Evolutionary conservation across 306 rosid species (phyloP).

Genomic region (Gastrolobium bilobum): DNA sequence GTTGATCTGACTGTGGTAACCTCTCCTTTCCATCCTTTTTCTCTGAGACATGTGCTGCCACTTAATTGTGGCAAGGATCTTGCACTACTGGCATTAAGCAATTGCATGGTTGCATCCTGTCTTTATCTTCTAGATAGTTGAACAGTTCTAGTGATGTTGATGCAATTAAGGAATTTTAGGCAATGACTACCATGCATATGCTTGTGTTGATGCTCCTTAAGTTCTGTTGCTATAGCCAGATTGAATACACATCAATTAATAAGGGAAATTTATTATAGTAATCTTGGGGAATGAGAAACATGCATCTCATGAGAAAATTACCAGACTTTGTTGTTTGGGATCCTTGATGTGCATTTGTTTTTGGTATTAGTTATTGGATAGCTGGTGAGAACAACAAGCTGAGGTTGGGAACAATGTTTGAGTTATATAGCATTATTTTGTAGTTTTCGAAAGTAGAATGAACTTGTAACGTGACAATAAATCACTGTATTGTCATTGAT

Average conservation of each 20-base stretch:
- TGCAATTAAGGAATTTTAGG: slow-evolving; percentile 32
- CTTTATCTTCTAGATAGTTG: slow-evolving; percentile 22
- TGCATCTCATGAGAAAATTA: background rate
- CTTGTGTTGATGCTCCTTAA: slow-evolving; percentile 31
- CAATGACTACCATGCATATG: slow-evolving; percentile 1
- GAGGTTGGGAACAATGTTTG: slow-evolving; percentile 6
- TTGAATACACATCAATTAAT: slow-evolving; percentile 3
- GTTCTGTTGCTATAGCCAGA: slow-evolving; percentile 26
- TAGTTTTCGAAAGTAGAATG: slow-evolving; percentile 20
- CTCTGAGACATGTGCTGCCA: background rate
- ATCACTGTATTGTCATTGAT: slow-evolving; percentile 12
- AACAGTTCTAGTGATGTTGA: background rate
- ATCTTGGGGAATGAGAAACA: slow-evolving; percentile 4
- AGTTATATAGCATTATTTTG: background rate
- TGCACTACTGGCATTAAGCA: slow-evolving; percentile 11
- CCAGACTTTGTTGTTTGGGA: slow-evolving; percentile 10
- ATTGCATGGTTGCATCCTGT: slow-evolving; percentile 19
- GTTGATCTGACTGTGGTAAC: slow-evolving; percentile 91
- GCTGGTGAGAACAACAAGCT: slow-evolving; percentile 22
- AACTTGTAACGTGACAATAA: slow-evolving; percentile 12
- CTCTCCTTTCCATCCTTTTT: slow-evolving; percentile 31
- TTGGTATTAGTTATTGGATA: background rate
- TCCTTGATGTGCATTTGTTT: background rate
- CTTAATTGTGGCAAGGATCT: background rate
- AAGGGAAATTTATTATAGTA: slow-evolving; percentile 2